These are phyloP conservation scores for Gautieria morchelliformis DNA, from an alignment of 768 basidiomycete species.

Conservation along the genomic window DNA sequence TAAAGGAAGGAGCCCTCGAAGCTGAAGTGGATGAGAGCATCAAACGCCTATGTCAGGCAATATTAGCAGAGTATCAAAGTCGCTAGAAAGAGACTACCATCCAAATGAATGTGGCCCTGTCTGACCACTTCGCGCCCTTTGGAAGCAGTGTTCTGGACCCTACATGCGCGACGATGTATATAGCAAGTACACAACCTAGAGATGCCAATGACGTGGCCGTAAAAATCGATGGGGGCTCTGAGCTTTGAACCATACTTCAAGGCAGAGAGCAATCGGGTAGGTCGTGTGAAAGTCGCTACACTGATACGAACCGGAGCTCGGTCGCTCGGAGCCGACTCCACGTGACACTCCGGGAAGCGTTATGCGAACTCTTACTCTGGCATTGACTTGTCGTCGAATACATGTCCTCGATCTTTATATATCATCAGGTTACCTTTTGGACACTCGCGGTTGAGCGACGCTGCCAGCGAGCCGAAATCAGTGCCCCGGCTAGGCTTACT, in stretches of 20 bases:
- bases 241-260: constrained; percentile 1
- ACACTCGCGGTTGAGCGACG: too few species aligned
- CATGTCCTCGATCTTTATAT: too few species aligned
- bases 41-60: constrained; percentile 48
- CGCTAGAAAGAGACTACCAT: constrained; percentile 31
- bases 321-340: too few species aligned
- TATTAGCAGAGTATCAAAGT: background rate
- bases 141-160: constrained; percentile 51
- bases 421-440: too few species aligned
- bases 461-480: too few species aligned
- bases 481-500: too few species aligned
- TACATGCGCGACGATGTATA: constrained; percentile 43
- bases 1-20: constrained; percentile 79
- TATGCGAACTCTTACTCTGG: too few species aligned
- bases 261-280: too few species aligned
- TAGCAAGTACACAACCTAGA: constrained; percentile 44
- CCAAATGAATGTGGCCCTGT: constrained; percentile 70
- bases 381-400: too few species aligned
- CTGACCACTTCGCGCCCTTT: constrained; percentile 52
- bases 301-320: too few species aligned
- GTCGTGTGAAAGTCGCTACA: too few species aligned
- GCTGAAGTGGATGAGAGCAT: constrained; percentile 69
- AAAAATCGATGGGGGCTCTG: constrained; percentile 26
- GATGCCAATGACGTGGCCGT: constrained; percentile 56
- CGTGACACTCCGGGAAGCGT: too few species aligned